Conservation (phyloP, 129 eudicot species). For the Daucus carota region DNA sequence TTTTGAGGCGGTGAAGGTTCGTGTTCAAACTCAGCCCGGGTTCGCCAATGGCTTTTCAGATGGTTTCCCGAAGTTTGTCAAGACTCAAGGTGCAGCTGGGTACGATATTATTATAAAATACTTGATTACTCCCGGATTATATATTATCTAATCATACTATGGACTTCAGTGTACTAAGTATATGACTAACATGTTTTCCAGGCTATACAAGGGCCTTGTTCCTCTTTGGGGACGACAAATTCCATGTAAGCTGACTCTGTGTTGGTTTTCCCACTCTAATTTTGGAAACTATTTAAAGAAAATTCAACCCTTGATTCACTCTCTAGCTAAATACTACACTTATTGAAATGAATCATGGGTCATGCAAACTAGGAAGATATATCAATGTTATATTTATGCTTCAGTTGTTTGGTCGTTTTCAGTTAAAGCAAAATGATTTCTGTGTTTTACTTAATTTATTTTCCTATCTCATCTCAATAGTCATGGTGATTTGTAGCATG, state of each 20-base stretch:
- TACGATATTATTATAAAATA: slow-evolving; percentile 12
- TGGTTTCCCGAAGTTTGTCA: slow-evolving; percentile 67
- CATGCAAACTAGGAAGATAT: no score
- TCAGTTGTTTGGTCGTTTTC: no score
- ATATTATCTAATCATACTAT: not conserved
- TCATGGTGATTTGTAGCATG: no score
- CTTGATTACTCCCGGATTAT: not conserved
- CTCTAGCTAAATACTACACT: no score
- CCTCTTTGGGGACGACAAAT: slow-evolving; percentile 97
- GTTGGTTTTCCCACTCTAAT: not conserved
- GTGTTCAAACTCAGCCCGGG: slow-evolving; percentile 93
- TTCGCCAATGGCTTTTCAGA: slow-evolving; percentile 82
- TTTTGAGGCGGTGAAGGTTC: slow-evolving; percentile 91
- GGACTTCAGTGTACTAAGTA: not conserved
- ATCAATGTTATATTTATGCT: no score
- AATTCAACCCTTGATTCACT: no score
- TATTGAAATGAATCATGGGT: no score
- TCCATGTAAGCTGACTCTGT: slow-evolving; percentile 54
- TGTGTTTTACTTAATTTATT: no score
- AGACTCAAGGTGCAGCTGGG: slow-evolving; percentile 71
- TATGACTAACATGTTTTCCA: slow-evolving; percentile 18
- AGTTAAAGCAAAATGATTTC: no score
- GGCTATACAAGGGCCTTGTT: slow-evolving; percentile 84
- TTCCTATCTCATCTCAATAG: no score
- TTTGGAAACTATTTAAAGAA: no score